Conservation (phyloP, 345 rosid species). For the Eucalyptus pauciflora region DNA sequence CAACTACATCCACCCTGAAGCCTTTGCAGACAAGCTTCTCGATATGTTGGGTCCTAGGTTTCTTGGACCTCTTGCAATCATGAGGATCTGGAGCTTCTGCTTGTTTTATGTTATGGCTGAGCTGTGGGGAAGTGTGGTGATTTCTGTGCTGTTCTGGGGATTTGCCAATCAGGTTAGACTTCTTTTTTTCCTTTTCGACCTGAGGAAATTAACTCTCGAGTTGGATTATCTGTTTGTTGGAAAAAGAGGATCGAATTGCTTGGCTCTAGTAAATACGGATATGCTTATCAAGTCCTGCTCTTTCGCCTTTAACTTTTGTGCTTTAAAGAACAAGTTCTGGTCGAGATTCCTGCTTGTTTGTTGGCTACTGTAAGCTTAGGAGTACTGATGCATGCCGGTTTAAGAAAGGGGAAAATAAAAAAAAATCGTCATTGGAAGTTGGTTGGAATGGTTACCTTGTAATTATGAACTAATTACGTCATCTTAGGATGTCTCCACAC, state of each 20-base stretch:
- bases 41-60: slow-evolving; percentile 71
- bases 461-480: neutral
- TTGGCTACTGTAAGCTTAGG: neutral
- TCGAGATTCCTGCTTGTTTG: neutral
- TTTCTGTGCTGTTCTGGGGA: slow-evolving; percentile 98
- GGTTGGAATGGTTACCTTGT: neutral
- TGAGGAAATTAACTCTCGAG: neutral
- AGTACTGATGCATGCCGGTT: neutral
- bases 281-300: neutral
- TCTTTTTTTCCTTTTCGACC: neutral
- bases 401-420: neutral
- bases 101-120: slow-evolving; percentile 99
- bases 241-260: neutral
- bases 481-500: neutral
- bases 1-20: slow-evolving; percentile 72
- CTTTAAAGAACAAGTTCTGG: neutral
- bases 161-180: slow-evolving; percentile 83
- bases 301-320: neutral
- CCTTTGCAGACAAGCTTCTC: slow-evolving; percentile 77
- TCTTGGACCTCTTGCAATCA: slow-evolving; percentile 90
- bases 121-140: slow-evolving; percentile 96
- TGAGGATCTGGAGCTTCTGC: slow-evolving; percentile 97
- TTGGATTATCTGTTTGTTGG: neutral
- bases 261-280: neutral
- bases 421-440: neutral